These are phyloP conservation scores for Russula sp. DNA, from an alignment of 768 basidiomycete species.

Conservation along the genomic window DNA sequence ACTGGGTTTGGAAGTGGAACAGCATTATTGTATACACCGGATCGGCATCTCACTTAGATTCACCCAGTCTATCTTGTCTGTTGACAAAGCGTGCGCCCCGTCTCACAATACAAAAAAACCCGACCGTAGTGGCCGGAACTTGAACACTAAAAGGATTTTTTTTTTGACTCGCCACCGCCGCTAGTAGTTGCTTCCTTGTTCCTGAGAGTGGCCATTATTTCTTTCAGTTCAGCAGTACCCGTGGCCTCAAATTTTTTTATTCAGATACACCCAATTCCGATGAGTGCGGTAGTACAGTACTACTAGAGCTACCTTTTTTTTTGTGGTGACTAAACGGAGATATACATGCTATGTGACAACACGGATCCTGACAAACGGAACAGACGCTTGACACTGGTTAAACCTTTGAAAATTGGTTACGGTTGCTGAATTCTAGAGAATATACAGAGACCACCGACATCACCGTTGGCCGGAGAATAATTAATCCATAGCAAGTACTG, in stretches of 20 bases:
- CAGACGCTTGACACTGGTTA: background rate
- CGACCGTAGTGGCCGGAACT: background rate
- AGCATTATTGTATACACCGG: slow-evolving; percentile 15
- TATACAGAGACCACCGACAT: background rate
- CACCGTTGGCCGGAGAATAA: background rate
- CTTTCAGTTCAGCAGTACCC: background rate
- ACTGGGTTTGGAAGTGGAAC: slow-evolving; percentile 10
- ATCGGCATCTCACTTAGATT: background rate
- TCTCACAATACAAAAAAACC: background rate
- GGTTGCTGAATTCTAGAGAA: background rate
- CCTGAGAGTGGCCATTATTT: too few species aligned
- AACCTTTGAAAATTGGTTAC: background rate
- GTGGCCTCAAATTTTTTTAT: background rate
- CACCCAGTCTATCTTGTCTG: background rate
- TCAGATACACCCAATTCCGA: background rate
- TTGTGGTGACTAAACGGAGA: background rate
- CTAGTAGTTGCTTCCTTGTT: background rate
- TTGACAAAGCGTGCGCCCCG: background rate
- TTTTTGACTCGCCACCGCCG: background rate
- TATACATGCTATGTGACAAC: background rate
- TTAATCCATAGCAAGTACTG: background rate
- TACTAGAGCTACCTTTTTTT: background rate
- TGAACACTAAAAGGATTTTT: too few species aligned
- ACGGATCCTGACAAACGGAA: background rate
- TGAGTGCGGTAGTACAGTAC: background rate